Evolutionary conservation across 2,329 filamentous ascomycete species (phyloP).

Genomic region (Coniochaeta sp.): DNA sequence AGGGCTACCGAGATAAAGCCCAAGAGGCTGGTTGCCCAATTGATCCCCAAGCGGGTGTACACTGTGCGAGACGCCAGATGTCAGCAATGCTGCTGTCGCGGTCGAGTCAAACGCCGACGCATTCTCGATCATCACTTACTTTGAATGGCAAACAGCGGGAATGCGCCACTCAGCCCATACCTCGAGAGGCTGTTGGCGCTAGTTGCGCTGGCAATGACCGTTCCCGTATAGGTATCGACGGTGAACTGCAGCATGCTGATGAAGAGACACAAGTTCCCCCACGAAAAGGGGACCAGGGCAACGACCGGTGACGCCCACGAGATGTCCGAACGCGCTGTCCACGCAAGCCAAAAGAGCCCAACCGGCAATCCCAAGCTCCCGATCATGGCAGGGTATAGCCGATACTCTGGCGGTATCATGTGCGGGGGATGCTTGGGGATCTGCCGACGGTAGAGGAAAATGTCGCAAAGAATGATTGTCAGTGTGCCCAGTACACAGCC

Average conservation of each 20-base stretch:
- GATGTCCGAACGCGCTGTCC: conserved; percentile 37
- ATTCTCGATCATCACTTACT: conserved; percentile 25
- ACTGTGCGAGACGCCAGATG: conserved; percentile 21
- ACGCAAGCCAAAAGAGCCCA: conserved; percentile 53
- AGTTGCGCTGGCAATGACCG: conserved; percentile 48
- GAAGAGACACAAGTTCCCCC: conserved; percentile 54
- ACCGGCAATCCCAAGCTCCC: conserved; percentile 45
- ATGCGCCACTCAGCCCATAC: conserved; percentile 47
- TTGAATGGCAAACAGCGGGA: conserved; percentile 54
- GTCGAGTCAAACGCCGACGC: neutral
- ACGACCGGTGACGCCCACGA: conserved; percentile 43
- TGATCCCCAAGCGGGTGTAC: conserved; percentile 33
- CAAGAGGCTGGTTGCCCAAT: conserved; percentile 38
- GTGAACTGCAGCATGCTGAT: conserved; percentile 44
- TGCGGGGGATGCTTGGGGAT: conserved; percentile 21
- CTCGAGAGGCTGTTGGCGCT: conserved; percentile 52
- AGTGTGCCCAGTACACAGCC: conserved; percentile 35
- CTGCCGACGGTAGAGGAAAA: conserved; percentile 31
- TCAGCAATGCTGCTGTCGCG: fast-evolving
- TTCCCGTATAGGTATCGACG: conserved; percentile 46
- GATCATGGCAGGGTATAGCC: conserved; percentile 51
- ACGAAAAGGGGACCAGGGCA: conserved; percentile 48
- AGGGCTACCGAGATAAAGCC: conserved; percentile 38
- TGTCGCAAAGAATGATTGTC: conserved; percentile 32
- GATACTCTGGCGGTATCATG: conserved; percentile 43